Conservation (phyloP, 169 alveolate genomes). For the Eimeria zaria region DNA sequence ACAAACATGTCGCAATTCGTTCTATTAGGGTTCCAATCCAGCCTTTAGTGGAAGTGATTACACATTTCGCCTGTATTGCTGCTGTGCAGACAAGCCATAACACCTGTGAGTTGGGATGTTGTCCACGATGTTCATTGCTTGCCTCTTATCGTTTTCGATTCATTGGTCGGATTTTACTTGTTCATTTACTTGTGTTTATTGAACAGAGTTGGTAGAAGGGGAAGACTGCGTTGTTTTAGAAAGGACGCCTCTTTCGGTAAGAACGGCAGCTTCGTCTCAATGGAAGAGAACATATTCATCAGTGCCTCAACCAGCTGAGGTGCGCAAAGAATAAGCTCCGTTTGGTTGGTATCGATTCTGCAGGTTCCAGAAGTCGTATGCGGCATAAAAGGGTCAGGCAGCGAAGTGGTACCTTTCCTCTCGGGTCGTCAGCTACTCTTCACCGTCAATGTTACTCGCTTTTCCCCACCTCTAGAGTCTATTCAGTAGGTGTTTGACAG, state of each 20-base stretch:
- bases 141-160: background rate
- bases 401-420: conserved; percentile 73
- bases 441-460: conserved; percentile 13
- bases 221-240: conserved; percentile 73
- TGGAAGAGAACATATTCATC: background rate
- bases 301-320: background rate
- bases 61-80: background rate
- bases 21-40: background rate
- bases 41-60: background rate
- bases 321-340: background rate
- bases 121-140: background rate
- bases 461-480: background rate
- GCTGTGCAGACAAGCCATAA: background rate
- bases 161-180: background rate
- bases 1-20: background rate
- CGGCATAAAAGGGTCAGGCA: background rate
- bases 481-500: background rate
- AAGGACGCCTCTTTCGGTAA: conserved; percentile 52
- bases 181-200: background rate
- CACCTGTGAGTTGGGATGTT: background rate
- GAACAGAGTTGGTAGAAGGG: conserved; percentile 72
- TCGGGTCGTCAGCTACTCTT: conserved; percentile 43
- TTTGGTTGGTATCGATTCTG: background rate
- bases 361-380: conserved; percentile 64
- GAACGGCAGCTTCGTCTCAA: background rate